Percentiles rank a stretch among this genome's conserved stretches.
These are phyloP conservation scores for Pterocarpus santalinus DNA, from an alignment of 306 rosid species.

Conservation along the genomic window DNA sequence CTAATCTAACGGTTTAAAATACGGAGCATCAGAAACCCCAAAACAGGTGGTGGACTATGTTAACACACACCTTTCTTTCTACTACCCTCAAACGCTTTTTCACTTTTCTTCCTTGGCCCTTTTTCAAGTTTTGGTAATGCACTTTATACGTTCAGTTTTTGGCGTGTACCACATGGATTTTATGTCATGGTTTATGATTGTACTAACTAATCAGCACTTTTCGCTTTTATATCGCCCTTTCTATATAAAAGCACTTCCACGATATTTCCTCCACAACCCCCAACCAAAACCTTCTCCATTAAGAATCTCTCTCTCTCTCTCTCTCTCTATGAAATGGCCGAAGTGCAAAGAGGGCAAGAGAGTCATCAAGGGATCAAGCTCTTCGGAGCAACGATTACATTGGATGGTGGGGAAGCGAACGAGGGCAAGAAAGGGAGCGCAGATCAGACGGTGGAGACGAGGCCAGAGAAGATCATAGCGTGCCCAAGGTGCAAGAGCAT, in stretches of 20 bases:
- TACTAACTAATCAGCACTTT: conserved; percentile 48
- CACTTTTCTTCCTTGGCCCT: neutral
- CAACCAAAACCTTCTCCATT: conserved; percentile 36
- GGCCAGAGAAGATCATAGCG: conserved; percentile 73
- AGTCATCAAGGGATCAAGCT: conserved; percentile 78
- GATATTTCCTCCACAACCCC: conserved; percentile 35
- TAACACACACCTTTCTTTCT: too few relatives aligned
- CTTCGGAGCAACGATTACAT: conserved; percentile 72
- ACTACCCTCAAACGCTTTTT: conserved; percentile 34
- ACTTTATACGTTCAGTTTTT: conserved; percentile 49
- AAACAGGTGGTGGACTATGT: too few relatives aligned
- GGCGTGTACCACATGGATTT: conserved; percentile 47
- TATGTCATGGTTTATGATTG: conserved; percentile 31
- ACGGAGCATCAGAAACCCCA: too few relatives aligned
- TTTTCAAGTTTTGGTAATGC: conserved; percentile 30
- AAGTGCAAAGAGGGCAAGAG: conserved; percentile 51
- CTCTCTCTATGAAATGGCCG: conserved; percentile 53
- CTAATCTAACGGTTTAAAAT: too few relatives aligned
- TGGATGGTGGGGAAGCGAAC: conserved; percentile 51
- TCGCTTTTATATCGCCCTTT: conserved; percentile 2
- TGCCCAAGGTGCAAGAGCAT: conserved; percentile 96
- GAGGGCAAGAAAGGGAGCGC: conserved; percentile 50
- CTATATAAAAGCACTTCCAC: conserved; percentile 35
- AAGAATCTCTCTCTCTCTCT: conserved; percentile 38
- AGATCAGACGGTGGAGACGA: conserved; percentile 60